Conservation (phyloP, 768 basidiomycete species). For the Amanita inopinata region DNA sequence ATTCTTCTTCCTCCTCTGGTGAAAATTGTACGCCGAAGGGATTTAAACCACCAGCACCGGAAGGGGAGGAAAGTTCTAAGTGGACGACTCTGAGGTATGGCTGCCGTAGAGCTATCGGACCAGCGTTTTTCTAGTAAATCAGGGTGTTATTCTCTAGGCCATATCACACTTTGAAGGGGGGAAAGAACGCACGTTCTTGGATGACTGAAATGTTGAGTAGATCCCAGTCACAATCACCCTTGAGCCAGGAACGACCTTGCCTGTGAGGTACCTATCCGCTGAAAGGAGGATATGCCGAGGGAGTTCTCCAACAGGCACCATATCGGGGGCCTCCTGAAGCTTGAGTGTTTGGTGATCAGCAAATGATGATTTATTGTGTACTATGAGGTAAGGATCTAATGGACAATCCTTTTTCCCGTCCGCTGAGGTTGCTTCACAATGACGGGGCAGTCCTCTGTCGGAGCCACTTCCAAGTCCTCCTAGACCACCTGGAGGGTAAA, state of each 20-base stretch:
- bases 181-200: constrained; percentile 56
- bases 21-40: constrained; percentile 85
- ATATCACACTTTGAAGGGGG: not conserved
- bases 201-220: constrained; percentile 90
- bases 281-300: constrained; percentile 93
- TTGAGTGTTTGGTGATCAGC: constrained; percentile 96
- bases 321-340: constrained; percentile 97
- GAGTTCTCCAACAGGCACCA: constrained; percentile 98
- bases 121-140: constrained; percentile 55
- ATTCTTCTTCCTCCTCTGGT: constrained; percentile 96
- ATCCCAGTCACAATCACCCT: constrained; percentile 92
- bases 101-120: constrained; percentile 84
- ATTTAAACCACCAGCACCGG: constrained; percentile 62
- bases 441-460: constrained; percentile 76
- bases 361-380: constrained; percentile 90
- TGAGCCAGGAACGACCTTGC: constrained; percentile 93
- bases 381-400: constrained; percentile 89
- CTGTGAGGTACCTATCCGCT: constrained; percentile 83
- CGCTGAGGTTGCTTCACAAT: constrained; percentile 72
- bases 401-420: constrained; percentile 93
- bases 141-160: not conserved
- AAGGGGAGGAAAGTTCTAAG: constrained; percentile 79
- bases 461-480: constrained; percentile 85
- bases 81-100: constrained; percentile 93
- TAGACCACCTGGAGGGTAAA: constrained; percentile 69